A percentile compares a stretch with the other conserved stretches of the same genome.
phyloP scores from a whole-genome alignment of 176 grass and related monocot species.

The Eragrostis curvula region DNA sequence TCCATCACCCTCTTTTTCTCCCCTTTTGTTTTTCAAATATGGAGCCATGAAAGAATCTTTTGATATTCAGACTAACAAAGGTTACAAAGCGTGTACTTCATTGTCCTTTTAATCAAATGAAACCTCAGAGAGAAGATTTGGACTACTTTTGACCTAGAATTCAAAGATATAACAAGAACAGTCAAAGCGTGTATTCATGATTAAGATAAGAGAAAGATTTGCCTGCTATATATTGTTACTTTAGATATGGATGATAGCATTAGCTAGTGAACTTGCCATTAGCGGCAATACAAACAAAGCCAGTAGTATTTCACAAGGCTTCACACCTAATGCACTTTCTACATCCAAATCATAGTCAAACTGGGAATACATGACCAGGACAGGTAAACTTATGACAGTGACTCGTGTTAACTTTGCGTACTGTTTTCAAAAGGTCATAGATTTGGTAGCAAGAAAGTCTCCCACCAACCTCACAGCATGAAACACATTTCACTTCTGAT shows the following conservation, averaged over 20 bases:
- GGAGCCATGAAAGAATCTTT: slow-evolving; percentile 32
- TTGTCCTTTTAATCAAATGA: slow-evolving; percentile 15
- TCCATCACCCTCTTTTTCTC: not conserved
- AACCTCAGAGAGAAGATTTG: slow-evolving; percentile 3
- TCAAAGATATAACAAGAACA: slow-evolving; percentile 18
- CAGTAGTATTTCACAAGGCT: slow-evolving; percentile 20
- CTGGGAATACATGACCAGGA: slow-evolving; percentile 12
- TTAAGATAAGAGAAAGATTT: slow-evolving; percentile 24
- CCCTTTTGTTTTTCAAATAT: not conserved
- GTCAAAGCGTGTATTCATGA: not conserved
- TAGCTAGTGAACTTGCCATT: slow-evolving; percentile 7
- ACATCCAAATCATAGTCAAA: slow-evolving; percentile 37
- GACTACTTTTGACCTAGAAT: slow-evolving; percentile 30
- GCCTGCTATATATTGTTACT: slow-evolving; percentile 4
- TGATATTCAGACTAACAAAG: slow-evolving; percentile 22
- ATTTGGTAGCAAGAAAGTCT: slow-evolving; percentile 30
- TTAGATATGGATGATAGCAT: not conserved
- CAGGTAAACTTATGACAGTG: slow-evolving; percentile 18
- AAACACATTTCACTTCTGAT: slow-evolving; percentile 48
- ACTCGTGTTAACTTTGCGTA: slow-evolving; percentile 38
- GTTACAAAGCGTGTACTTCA: not conserved
- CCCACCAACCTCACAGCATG: slow-evolving; percentile 45
- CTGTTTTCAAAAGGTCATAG: slow-evolving; percentile 45
- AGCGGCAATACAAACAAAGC: not conserved
- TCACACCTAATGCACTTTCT: slow-evolving; percentile 12